Percentiles rank a stretch among this genome's conserved stretches.
phyloP scores from a whole-genome alignment of 352 stramenopile genomes.

The Globisporangium cylindrosporum region DNA sequence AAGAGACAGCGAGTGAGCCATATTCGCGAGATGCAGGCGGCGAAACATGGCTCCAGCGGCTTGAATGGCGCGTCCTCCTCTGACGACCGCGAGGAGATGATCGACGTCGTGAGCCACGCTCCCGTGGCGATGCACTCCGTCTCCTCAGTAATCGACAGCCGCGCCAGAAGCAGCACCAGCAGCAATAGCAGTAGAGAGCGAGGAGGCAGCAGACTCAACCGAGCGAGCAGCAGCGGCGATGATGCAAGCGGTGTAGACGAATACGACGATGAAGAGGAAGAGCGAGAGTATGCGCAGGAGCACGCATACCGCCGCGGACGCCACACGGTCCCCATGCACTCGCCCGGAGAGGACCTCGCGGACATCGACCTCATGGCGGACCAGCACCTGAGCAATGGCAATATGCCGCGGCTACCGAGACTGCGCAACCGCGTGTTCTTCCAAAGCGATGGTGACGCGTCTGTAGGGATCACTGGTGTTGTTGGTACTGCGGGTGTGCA shows the following conservation, averaged over 20 bases:
- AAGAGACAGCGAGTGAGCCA: not conserved
- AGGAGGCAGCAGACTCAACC: not conserved
- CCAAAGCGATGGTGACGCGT: conserved; percentile 26
- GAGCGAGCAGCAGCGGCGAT: conserved; percentile 2
- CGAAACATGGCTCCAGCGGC: conserved; percentile 6
- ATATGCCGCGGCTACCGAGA: conserved; percentile 31
- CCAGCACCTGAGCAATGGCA: not conserved
- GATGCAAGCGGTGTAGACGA: conserved; percentile 17
- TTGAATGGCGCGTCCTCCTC: conserved; percentile 6
- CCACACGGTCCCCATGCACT: conserved; percentile 69
- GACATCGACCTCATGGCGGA: conserved; percentile 29
- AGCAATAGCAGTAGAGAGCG: not conserved
- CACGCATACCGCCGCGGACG: conserved; percentile 51
- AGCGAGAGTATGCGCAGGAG: conserved; percentile 30
- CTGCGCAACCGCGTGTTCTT: conserved; percentile 58
- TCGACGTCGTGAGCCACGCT: conserved; percentile 37
- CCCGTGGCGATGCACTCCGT: conserved; percentile 17
- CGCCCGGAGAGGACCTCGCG: conserved; percentile 45
- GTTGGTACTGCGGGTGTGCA: not conserved
- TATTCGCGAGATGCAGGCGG: not conserved
- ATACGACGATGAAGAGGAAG: conserved; percentile 15
- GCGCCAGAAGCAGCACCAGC: not conserved
- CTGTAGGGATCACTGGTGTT: conserved; percentile 17
- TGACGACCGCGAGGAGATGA: conserved; percentile 30
- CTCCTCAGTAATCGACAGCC: not conserved